phyloP scores from a whole-genome alignment of 2,329 filamentous ascomycete genomes.

The Aureobasidium lini region DNA sequence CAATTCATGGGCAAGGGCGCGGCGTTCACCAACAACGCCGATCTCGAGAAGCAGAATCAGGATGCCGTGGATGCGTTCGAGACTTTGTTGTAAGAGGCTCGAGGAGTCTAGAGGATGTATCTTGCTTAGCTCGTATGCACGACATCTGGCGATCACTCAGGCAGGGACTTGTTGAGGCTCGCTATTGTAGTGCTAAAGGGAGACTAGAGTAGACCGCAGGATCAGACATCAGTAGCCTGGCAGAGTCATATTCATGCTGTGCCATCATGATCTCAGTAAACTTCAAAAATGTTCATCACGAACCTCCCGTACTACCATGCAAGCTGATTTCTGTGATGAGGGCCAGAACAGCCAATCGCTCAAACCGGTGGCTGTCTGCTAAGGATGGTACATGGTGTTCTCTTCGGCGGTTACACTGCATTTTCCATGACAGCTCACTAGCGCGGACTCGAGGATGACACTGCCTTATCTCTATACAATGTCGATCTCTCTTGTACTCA shows the following conservation, averaged over 20 bases:
- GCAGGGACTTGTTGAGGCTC: too few species aligned
- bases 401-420: not conserved
- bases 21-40: conserved; percentile 26
- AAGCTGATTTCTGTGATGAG: not conserved
- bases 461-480: not conserved
- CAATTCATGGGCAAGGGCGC: conserved; percentile 25
- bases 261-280: not conserved
- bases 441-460: not conserved
- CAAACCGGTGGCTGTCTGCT: not conserved
- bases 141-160: not conserved
- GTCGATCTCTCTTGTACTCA: not conserved
- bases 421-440: not conserved
- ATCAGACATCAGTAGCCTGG: not conserved
- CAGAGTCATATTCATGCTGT: not conserved
- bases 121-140: not conserved
- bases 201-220: too few species aligned
- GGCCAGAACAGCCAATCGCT: not conserved
- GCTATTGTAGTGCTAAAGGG: too few species aligned
- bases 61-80: conserved; percentile 23
- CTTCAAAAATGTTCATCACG: not conserved
- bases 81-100: conserved; percentile 10
- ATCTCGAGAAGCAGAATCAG: conserved; percentile 25
- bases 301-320: not conserved
- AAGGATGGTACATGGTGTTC: not conserved
- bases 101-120: not conserved